Conservation (phyloP, 2,329 filamentous ascomycete genomes). For the Aspergillus tamarii region DNA sequence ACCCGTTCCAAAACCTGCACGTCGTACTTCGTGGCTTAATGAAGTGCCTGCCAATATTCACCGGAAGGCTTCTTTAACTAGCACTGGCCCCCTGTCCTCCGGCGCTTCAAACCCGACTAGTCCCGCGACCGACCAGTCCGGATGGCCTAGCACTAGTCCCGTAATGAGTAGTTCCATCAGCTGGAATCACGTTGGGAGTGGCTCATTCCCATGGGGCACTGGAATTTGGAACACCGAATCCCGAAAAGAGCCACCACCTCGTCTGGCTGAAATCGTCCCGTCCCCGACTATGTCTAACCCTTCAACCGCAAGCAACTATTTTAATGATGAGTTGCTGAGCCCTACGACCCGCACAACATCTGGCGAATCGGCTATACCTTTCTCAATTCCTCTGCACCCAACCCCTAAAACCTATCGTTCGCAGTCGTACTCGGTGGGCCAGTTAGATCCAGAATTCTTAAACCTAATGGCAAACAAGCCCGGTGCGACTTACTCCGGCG, state of each 20-base stretch:
- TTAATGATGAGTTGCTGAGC: conserved; percentile 59
- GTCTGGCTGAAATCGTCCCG: conserved; percentile 73
- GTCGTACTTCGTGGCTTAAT: conserved; percentile 83
- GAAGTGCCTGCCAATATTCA: conserved; percentile 72
- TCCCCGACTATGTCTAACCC: conserved; percentile 69
- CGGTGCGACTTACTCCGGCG: conserved; percentile 30
- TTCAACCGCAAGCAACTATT: conserved; percentile 51
- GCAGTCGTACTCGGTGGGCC: conserved; percentile 94
- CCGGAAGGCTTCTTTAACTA: conserved; percentile 74
- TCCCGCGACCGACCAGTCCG: conserved; percentile 67
- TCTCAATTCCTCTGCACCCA: conserved; percentile 84
- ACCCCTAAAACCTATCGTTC: conserved; percentile 93
- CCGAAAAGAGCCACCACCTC: conserved; percentile 74
- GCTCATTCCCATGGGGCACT: conserved; percentile 70
- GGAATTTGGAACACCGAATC: conserved; percentile 80
- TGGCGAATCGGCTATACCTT: conserved; percentile 69
- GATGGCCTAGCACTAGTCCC: conserved; percentile 46
- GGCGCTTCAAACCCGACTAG: conserved; percentile 80
- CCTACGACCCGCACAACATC: conserved; percentile 47
- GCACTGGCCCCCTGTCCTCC: conserved; percentile 75
- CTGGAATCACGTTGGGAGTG: conserved; percentile 50
- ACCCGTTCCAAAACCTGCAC: conserved; percentile 63
- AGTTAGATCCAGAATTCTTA: conserved; percentile 70
- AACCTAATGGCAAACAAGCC: conserved; percentile 38
- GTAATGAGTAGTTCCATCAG: conserved; percentile 44